phyloP scores from a whole-genome alignment of 305 asterid genomes.

The Fraxinus sp. region DNA sequence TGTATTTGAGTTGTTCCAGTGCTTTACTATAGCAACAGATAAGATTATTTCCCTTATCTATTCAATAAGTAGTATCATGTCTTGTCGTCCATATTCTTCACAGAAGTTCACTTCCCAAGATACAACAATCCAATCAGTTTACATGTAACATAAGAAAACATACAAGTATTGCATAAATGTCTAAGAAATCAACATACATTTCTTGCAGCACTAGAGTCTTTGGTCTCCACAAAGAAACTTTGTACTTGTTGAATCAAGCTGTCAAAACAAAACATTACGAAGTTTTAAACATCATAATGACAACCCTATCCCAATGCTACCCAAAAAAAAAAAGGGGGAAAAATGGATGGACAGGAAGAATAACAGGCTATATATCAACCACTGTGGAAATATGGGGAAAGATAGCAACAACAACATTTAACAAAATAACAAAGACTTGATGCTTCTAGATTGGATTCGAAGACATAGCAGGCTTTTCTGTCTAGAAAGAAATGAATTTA shows the following conservation, averaged over 20 bases:
- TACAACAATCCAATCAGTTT: not conserved
- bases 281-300: not conserved
- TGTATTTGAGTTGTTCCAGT: not conserved
- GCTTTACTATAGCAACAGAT: not conserved
- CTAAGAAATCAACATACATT: conserved; percentile 49
- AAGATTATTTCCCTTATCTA: not conserved
- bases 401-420: not conserved
- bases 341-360: not conserved
- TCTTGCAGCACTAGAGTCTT: conserved; percentile 53
- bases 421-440: not conserved
- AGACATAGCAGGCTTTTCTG: not conserved
- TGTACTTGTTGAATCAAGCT: conserved; percentile 84
- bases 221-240: conserved; percentile 72
- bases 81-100: not conserved
- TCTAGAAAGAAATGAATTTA: not conserved
- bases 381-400: conserved; percentile 1
- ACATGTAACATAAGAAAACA: not conserved
- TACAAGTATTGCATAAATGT: not conserved
- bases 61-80: not conserved
- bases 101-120: not conserved
- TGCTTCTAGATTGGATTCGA: not conserved
- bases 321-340: not conserved
- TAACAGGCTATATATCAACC: not conserved
- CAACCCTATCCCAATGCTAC: not conserved
- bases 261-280: conserved; percentile 15